Evolutionary conservation across 441 rosid species (phyloP).

Genomic region (Gossypium lobatum): DNA sequence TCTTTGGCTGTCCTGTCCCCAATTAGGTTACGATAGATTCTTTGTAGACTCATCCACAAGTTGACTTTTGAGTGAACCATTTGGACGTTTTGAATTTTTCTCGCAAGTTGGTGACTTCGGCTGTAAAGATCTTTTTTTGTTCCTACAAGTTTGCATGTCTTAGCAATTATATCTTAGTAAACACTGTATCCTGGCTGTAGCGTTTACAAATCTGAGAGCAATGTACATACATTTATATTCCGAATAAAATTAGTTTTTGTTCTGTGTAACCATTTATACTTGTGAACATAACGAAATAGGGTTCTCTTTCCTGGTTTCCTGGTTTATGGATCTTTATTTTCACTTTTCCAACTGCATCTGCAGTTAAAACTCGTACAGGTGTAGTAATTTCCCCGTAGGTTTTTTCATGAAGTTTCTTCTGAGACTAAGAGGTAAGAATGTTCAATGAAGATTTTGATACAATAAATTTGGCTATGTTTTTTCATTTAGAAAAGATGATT

Average conservation of each 20-base stretch:
- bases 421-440: neutral
- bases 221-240: slow-evolving; percentile 74
- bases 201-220: slow-evolving; percentile 49
- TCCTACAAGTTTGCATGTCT: slow-evolving; percentile 43
- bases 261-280: slow-evolving; percentile 19
- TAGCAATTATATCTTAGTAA: slow-evolving; percentile 54
- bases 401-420: slow-evolving; percentile 9
- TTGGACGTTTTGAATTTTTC: slow-evolving; percentile 47
- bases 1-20: slow-evolving; percentile 47
- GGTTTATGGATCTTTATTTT: neutral
- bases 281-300: neutral
- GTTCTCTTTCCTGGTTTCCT: slow-evolving; percentile 4
- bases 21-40: slow-evolving; percentile 66
- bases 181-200: slow-evolving; percentile 50
- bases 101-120: slow-evolving; percentile 54
- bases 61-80: slow-evolving; percentile 44
- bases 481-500: neutral
- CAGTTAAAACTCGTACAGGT: slow-evolving; percentile 11
- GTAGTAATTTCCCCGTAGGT: neutral
- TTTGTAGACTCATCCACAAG: slow-evolving; percentile 47
- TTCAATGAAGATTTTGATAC: neutral
- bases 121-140: slow-evolving; percentile 50
- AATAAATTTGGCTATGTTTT: neutral
- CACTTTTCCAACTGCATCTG: slow-evolving; percentile 11
- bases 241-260: slow-evolving; percentile 53